Evolutionary conservation across 2,329 filamentous ascomycete genomes (phyloP).

Genomic region (Cercospora berteroae): DNA sequence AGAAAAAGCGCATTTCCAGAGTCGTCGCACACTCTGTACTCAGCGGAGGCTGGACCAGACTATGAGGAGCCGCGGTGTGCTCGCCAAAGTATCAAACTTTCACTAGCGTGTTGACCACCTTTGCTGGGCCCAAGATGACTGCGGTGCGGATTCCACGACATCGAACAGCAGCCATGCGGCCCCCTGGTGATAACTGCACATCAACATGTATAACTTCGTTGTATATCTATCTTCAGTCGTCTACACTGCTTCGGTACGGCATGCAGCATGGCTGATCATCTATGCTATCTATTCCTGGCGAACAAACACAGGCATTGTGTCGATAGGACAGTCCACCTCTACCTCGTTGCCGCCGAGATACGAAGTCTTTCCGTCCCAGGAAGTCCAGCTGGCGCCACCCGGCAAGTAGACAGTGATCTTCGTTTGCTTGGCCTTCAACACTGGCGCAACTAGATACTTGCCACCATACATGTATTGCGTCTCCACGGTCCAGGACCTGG

Average conservation of each 20-base stretch:
- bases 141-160: background rate
- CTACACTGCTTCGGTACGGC: background rate
- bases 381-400: slow-evolving; percentile 46
- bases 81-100: background rate
- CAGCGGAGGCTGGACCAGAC: background rate
- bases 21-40: background rate
- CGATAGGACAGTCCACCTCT: slow-evolving; percentile 24
- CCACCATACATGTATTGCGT: slow-evolving; percentile 64
- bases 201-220: background rate
- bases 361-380: slow-evolving; percentile 37
- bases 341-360: slow-evolving; percentile 26
- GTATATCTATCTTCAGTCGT: background rate
- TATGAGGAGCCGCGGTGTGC: background rate
- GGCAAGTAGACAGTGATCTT: slow-evolving; percentile 56
- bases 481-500: slow-evolving; percentile 55
- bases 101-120: background rate
- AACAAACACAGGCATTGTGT: slow-evolving; percentile 26
- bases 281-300: slow-evolving; percentile 1
- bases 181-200: background rate
- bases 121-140: background rate
- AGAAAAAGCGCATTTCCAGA: background rate
- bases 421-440: slow-evolving; percentile 51
- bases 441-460: slow-evolving; percentile 58
- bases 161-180: background rate
- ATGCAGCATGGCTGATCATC: background rate